These are phyloP conservation scores for Tetradesmus obliquus DNA, from an alignment of 139 green algal species.

Conservation along the genomic window DNA sequence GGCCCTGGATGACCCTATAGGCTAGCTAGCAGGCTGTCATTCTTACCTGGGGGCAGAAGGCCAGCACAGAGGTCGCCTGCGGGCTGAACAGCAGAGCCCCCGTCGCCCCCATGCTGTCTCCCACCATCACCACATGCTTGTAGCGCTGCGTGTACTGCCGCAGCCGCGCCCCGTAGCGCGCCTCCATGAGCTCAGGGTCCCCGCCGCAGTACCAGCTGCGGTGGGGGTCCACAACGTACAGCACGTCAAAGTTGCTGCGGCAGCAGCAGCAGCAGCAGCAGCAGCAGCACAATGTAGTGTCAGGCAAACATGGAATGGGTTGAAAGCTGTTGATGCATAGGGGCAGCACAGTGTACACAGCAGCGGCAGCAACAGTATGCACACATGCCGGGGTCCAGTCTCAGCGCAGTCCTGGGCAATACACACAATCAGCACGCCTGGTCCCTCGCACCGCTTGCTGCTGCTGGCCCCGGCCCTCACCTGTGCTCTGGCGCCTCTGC, in stretches of 20 bases:
- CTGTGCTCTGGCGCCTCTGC: slow-evolving; percentile 17
- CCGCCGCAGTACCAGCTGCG: slow-evolving; percentile 81
- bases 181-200: slow-evolving; percentile 50
- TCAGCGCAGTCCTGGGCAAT: neutral
- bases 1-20: no score
- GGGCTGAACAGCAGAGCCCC: slow-evolving; percentile 84
- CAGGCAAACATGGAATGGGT: neutral
- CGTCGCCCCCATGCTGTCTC: slow-evolving; percentile 94
- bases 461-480: neutral
- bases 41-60: slow-evolving; percentile 90
- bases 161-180: slow-evolving; percentile 56
- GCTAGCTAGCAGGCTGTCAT: no score
- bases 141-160: slow-evolving; percentile 65
- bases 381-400: no score
- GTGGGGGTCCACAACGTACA: slow-evolving; percentile 86
- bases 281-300: neutral
- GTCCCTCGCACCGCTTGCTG: neutral
- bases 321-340: neutral
- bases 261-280: neutral
- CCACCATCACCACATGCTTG: slow-evolving; percentile 84
- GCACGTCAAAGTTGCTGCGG: slow-evolving; percentile 78
- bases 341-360: neutral
- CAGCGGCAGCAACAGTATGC: neutral
- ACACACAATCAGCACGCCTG: neutral
- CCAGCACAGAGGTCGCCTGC: slow-evolving; percentile 83